A percentile compares a stretch with the other conserved stretches of the same genome.
Conservation (phyloP, 176 grass and related monocot genomes). For the Oryza glaberrima region DNA sequence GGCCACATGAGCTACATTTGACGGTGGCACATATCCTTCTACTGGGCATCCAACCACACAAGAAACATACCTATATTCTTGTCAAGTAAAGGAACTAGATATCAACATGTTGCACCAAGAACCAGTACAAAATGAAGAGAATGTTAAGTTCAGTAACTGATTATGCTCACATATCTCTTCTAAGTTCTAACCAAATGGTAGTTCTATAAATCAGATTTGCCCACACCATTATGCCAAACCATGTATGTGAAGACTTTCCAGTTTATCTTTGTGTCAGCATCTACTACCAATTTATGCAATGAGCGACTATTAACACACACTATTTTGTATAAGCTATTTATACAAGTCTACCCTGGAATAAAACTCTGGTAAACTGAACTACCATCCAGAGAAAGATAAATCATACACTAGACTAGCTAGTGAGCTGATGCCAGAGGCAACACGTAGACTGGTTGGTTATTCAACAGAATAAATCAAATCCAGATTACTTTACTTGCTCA, state of each 20-base stretch:
- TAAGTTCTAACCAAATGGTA: conserved; percentile 2
- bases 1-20: conserved; percentile 84
- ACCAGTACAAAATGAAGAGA: not conserved
- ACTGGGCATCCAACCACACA: conserved; percentile 89
- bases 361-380: not conserved
- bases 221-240: not conserved
- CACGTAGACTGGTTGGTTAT: not conserved
- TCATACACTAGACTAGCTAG: not conserved
- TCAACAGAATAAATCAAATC: conserved; percentile 9
- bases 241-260: too few relatives aligned
- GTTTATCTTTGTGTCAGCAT: not conserved
- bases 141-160: not conserved
- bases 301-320: not conserved
- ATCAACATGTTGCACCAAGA: not conserved
- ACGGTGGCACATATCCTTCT: conserved; percentile 75
- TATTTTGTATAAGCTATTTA: not conserved
- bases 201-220: not conserved
- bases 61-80: conserved; percentile 68
- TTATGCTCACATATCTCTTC: not conserved
- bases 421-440: not conserved
- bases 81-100: conserved; percentile 11
- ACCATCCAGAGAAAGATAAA: not conserved
- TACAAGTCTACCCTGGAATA: not conserved
- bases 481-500: not conserved
- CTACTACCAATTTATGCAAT: not conserved